Evolutionary conservation across 2,329 filamentous ascomycete genomes (phyloP), one percentile per base, ranked within the genome.

Genomic region (Apiospora pterosperma): DNA sequence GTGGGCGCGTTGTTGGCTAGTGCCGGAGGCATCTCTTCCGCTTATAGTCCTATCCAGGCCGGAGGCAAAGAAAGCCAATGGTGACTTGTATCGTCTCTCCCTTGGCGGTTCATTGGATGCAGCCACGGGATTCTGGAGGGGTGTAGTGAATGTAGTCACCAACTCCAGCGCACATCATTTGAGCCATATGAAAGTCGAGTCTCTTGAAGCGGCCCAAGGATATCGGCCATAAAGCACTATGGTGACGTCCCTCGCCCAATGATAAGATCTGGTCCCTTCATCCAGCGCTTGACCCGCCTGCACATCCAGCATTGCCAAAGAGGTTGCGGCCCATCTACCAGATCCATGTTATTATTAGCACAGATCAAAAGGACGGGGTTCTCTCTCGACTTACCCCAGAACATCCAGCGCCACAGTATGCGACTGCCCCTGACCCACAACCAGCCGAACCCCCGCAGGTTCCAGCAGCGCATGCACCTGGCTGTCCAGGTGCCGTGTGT

Each of bases 381-480:
- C 11, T 12, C 8, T 34, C 7, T 55, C n/a, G 25, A 12, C 60
- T 62, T 42, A 62, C 60, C 39, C 60, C 60, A n/a, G 38, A 48
- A 36, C 60, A 62, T 2, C 60, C 60, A 4, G 60, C 19, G 12
- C 60, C 60, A 21, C 60, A 62, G 25, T 48, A 31, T 4, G 60
- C 60, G 23, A 62, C 31, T 34, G 60, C 60, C 16, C 60, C 39
- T 44, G 61, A 63, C n/a, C 59, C 63, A 23, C 59, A 64, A 16
- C 63, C 59, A 8, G 42, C 39, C n/a, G 23, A 31, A 36, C 63
- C 63, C 6, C 63, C 63, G 25, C 63, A 64, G 12, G 63, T 64
- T 25, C 63, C 63, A n/a, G 44, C 36, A 7, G 63, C 59, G 38
- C 59, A 64, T 31, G 48, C 63, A 4, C 63, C 63, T 1, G 59